Percentiles rank a stretch among this genome's conserved stretches.
phyloP scores from a whole-genome alignment of 768 basidiomycete species.

The Agrocybe pediades region DNA sequence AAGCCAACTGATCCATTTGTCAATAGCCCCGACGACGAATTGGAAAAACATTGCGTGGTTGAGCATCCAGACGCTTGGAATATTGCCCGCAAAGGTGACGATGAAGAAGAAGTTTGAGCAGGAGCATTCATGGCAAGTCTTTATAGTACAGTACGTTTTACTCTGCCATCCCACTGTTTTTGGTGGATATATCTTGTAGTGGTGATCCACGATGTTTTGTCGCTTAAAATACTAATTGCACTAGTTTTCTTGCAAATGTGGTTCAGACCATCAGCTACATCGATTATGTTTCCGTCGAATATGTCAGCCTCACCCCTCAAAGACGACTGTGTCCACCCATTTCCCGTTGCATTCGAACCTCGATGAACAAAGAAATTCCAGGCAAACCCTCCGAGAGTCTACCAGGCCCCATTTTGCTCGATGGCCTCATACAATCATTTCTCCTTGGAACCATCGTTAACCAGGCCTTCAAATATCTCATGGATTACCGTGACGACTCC shows the following conservation, averaged over 20 bases:
- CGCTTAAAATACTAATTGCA: background rate
- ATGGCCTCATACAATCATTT: conserved; percentile 49
- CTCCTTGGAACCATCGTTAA: conserved; percentile 44
- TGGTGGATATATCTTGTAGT: background rate
- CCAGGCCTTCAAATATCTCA: conserved; percentile 42
- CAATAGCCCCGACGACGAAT: conserved; percentile 38
- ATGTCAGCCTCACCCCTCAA: background rate
- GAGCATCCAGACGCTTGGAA: conserved; percentile 55
- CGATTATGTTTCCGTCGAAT: background rate
- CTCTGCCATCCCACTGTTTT: background rate
- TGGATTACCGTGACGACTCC: conserved; percentile 46
- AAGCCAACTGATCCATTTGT: conserved; percentile 38
- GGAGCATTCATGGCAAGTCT: background rate
- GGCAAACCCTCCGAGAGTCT: conserved; percentile 28
- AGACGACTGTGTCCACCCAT: background rate
- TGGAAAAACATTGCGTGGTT: conserved; percentile 48
- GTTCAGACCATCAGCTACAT: too few relatives aligned
- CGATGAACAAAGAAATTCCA: conserved; percentile 25
- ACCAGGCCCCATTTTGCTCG: conserved; percentile 44
- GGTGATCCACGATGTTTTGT: background rate
- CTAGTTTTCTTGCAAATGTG: background rate
- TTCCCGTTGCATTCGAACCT: background rate
- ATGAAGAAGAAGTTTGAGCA: background rate
- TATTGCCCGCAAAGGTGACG: conserved; percentile 28
- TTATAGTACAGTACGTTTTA: background rate